Base-by-base conservation (phyloP, 2,329 filamentous ascomycete species). In the Endothia cerciana region DNA sequence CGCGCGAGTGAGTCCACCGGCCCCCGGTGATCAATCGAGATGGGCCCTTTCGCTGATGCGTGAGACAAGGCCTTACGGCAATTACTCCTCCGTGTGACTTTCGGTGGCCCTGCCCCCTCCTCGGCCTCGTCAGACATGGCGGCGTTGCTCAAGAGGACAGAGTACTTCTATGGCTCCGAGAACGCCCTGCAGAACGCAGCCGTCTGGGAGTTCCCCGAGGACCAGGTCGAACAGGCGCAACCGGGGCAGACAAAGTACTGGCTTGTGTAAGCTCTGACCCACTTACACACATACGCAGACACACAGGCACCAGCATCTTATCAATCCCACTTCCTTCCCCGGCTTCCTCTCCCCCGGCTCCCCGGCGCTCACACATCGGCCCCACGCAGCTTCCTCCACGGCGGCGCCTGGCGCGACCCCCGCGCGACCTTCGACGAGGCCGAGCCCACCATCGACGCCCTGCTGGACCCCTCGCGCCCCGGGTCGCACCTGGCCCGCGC, bases 321-420 rank as follows among this genome's bases (percentile, higher is more conserved):
- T n/a, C n/a, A n/a, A n/a, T n/a, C n/a, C n/a, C n/a, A n/a, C n/a
- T n/a, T n/a, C n/a, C n/a, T n/a, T 15, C 5, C 7, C 22, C 40
- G 15, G 22, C 7, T 15, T 7, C 47, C 25, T 22, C n/a, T 4
- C n/a, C n/a, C 1, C 47, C 15, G n/a, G 47, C n/a, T 47, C 43
- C 15, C n/a, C 4, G 4, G n/a, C 15, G 11, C n/a, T 51, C n/a
- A 51, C 63, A 19, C 45, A 30, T 13, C 19, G 8, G 2, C n/a
- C n/a, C n/a, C 30, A 10, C n/a, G 19, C 57, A 69, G 81, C 66
- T 88, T 82, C 74, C 81, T 89, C 72, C 87, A 89, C 73, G 87
- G 87, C 69, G 87, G 87, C 68, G 87, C 82, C 67, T 89, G 87
- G 87, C 81, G 86, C 65, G 87, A 89, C 74, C 86, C 87, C 51